Evolutionary conservation across 768 basidiomycete genomes (phyloP).

Genomic region (Tulasnella sp.): DNA sequence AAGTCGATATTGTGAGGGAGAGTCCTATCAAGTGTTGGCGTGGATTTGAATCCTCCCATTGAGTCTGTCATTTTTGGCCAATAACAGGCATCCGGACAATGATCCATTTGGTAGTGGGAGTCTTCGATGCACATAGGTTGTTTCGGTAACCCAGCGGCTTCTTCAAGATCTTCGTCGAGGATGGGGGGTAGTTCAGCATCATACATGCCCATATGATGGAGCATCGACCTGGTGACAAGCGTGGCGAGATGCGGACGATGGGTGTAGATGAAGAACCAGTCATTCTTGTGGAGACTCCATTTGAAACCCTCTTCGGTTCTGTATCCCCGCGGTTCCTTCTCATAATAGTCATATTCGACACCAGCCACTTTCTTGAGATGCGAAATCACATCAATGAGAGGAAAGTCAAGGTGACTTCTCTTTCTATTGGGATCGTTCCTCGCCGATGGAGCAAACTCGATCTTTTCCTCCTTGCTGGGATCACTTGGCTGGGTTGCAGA

Average conservation of each 20-base stretch:
- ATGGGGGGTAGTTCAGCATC: neutral
- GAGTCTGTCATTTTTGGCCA: conserved; percentile 6
- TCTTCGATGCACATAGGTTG: neutral
- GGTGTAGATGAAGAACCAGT: neutral
- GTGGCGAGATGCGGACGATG: neutral
- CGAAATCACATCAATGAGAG: neutral
- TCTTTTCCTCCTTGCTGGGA: too few relatives aligned
- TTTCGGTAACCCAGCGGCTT: neutral
- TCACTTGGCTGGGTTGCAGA: too few relatives aligned
- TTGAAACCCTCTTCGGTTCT: neutral
- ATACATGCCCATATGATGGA: neutral
- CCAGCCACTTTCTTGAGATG: neutral
- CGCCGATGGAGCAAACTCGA: too few relatives aligned
- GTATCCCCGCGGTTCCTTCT: neutral
- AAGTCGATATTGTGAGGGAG: neutral
- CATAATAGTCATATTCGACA: neutral
- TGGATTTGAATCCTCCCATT: too few relatives aligned
- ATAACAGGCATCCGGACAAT: neutral
- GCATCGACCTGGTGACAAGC: neutral
- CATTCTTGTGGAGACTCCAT: neutral
- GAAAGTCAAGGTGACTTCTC: too few relatives aligned
- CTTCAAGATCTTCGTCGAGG: neutral
- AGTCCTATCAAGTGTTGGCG: neutral
- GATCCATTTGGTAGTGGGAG: neutral
- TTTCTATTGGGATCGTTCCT: too few relatives aligned